A percentile compares a stretch with the other conserved stretches of the same genome.
Conservation (phyloP, 1,139 yeast species). For the Pichia sp. region DNA sequence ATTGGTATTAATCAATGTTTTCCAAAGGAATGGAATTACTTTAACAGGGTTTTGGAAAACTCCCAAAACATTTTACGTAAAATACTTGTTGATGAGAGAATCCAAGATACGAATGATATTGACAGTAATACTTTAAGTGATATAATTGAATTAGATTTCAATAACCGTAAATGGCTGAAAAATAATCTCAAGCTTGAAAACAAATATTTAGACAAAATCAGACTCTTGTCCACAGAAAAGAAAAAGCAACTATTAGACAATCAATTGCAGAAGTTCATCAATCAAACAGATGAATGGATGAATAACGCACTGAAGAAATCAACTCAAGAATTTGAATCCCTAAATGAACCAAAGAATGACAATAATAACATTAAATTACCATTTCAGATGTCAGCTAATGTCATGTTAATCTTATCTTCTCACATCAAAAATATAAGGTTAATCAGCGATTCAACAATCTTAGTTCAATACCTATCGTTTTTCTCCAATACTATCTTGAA, state of each 20-base stretch:
- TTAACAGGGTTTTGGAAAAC: slow-evolving; percentile 50
- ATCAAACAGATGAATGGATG: slow-evolving; percentile 21
- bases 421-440: slow-evolving; percentile 19
- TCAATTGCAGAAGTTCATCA: slow-evolving; percentile 17
- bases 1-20: slow-evolving; percentile 47
- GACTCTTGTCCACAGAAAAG: slow-evolving; percentile 16
- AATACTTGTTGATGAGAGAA: slow-evolving; percentile 24
- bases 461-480: slow-evolving; percentile 18
- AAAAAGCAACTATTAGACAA: slow-evolving; percentile 19
- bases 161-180: slow-evolving; percentile 45
- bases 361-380: slow-evolving; percentile 18
- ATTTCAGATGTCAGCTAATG: slow-evolving; percentile 21
- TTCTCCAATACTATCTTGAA: slow-evolving; percentile 17
- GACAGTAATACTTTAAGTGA: slow-evolving; percentile 12
- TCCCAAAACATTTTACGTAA: slow-evolving; percentile 64
- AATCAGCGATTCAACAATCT: slow-evolving; percentile 20
- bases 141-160: slow-evolving; percentile 61
- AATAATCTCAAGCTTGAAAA: slow-evolving; percentile 37
- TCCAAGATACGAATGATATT: slow-evolving; percentile 31
- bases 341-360: slow-evolving; percentile 22
- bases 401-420: slow-evolving; percentile 20
- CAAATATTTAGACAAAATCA: slow-evolving; percentile 20
- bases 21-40: slow-evolving; percentile 66
- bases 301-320: slow-evolving; percentile 19
- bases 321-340: slow-evolving; percentile 14